A percentile compares a stretch with the other conserved stretches of the same genome.
These are phyloP conservation scores for Rosa rugosa DNA, from an alignment of 306 rosid genomes.

Conservation along the genomic window DNA sequence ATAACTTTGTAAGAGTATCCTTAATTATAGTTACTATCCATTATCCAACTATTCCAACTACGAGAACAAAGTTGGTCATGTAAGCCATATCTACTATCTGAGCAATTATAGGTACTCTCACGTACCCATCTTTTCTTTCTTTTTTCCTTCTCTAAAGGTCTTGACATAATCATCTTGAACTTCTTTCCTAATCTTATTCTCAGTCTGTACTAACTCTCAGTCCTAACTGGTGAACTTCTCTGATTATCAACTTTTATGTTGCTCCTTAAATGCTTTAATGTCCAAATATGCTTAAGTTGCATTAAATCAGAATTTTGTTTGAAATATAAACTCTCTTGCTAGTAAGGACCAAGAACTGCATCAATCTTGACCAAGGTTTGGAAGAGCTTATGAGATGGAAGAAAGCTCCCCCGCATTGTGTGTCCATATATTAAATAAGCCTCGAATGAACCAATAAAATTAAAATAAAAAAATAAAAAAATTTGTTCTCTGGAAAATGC, in stretches of 20 bases:
- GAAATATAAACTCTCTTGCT: neutral
- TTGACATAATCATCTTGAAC: neutral
- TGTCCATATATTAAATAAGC: neutral
- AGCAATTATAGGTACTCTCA: neutral
- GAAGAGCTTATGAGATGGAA: neutral
- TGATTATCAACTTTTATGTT: neutral
- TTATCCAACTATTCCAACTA: neutral
- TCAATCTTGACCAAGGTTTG: constrained; percentile 1
- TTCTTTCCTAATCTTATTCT: neutral
- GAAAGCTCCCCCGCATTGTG: neutral
- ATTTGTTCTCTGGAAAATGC: neutral
- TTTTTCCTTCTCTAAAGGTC: neutral
- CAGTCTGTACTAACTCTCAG: neutral
- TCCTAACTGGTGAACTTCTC: neutral
- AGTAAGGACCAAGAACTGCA: constrained; percentile 4
- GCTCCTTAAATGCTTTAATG: neutral
- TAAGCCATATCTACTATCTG: neutral
- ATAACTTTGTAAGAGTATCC: neutral
- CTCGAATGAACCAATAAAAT: neutral
- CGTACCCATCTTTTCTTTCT: neutral
- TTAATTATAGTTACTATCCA: neutral
- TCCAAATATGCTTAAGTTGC: neutral
- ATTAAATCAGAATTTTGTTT: neutral
- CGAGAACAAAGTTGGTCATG: neutral
- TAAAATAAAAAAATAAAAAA: neutral